These are phyloP conservation scores for Agrocybe praecox DNA, from an alignment of 768 basidiomycete species.

Conservation along the genomic window DNA sequence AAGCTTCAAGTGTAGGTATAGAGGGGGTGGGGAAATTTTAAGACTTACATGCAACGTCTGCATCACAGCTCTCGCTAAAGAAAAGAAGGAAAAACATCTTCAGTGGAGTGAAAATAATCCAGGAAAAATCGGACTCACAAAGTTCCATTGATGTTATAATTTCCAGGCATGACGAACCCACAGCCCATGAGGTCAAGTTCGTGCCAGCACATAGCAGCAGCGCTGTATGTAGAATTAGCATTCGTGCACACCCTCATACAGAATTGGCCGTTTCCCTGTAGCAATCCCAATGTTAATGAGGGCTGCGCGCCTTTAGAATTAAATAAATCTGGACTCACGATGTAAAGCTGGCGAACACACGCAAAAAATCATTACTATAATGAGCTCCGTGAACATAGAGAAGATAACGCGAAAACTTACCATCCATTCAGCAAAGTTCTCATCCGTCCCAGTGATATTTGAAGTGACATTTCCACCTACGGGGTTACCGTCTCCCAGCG, in stretches of 20 bases:
- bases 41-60: constrained; percentile 42
- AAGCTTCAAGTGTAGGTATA: background rate
- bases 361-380: background rate
- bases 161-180: constrained; percentile 48
- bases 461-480: constrained; percentile 49
- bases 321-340: constrained; percentile 23
- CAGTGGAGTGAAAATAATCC: background rate
- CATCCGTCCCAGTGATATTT: constrained; percentile 39
- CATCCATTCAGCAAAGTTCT: constrained; percentile 46
- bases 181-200: constrained; percentile 49
- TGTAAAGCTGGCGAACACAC: constrained; percentile 36
- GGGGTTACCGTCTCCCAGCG: constrained; percentile 41
- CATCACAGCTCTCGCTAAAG: constrained; percentile 42
- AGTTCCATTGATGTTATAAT: constrained; percentile 42
- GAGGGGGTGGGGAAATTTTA: background rate
- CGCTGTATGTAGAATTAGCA: constrained; percentile 44
- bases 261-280: constrained; percentile 37
- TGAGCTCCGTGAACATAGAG: background rate
- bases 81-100: too few species aligned
- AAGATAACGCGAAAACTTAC: constrained; percentile 17
- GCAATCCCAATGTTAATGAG: too few species aligned
- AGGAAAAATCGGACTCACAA: constrained; percentile 30
- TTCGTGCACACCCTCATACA: constrained; percentile 45
- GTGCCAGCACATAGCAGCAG: constrained; percentile 47
- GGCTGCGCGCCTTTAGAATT: too few species aligned